A percentile compares a stretch with the other conserved stretches of the same genome.
phyloP scores from a whole-genome alignment of 2,329 filamentous ascomycete genomes.

The Monilinia laxa region DNA sequence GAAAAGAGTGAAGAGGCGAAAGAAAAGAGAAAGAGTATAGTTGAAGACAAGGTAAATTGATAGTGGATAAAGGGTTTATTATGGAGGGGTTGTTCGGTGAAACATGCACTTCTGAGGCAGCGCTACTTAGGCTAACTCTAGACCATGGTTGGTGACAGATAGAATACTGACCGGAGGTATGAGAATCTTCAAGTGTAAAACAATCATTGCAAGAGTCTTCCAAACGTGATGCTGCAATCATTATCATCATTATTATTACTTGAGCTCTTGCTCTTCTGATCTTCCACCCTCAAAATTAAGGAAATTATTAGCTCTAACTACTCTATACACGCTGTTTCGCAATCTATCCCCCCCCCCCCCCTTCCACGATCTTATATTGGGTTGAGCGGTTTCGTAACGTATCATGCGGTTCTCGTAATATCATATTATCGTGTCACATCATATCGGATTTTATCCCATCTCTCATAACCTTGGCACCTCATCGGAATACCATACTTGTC shows the following conservation, averaged over 20 bases:
- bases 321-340: not conserved
- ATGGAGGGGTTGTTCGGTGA: too few relatives aligned
- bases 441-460: slow-evolving; percentile 1
- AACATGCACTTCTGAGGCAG: too few relatives aligned
- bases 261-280: not conserved
- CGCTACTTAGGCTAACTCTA: too few relatives aligned
- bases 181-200: too few relatives aligned
- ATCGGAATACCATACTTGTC: not conserved
- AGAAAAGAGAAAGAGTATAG: too few relatives aligned
- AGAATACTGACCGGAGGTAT: too few relatives aligned
- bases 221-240: too few relatives aligned
- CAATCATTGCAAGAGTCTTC: too few relatives aligned
- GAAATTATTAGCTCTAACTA: not conserved
- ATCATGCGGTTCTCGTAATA: slow-evolving; percentile 1
- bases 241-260: not conserved
- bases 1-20: too few relatives aligned
- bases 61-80: too few relatives aligned
- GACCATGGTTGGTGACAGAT: too few relatives aligned
- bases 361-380: not conserved
- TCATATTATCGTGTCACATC: slow-evolving; percentile 7
- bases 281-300: not conserved
- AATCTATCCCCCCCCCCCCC: not conserved
- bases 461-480: not conserved
- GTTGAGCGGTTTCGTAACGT: not conserved
- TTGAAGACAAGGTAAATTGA: too few relatives aligned